Evolutionary conservation across 2,329 filamentous ascomycete genomes (phyloP).

Genomic region (Hymenoscyphus repandus): DNA sequence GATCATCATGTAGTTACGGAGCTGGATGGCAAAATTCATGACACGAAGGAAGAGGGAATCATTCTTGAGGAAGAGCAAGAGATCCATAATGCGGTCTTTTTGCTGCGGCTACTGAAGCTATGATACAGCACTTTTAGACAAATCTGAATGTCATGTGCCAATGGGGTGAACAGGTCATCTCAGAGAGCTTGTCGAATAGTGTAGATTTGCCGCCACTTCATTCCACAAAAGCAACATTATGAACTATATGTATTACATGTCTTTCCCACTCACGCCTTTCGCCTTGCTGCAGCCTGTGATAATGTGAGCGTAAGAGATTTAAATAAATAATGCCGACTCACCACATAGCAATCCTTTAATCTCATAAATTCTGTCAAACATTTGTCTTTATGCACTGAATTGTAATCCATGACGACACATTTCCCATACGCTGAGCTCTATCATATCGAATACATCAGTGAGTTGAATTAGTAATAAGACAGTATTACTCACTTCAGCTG

Average conservation of each 20-base stretch:
- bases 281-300: constrained; percentile 47
- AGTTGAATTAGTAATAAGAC: not conserved
- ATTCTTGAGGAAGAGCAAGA: constrained; percentile 83
- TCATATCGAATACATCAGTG: not conserved
- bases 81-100: constrained; percentile 74
- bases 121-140: constrained; percentile 35
- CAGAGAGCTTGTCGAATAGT: not conserved
- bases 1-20: constrained; percentile 62
- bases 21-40: constrained; percentile 48
- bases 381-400: constrained; percentile 84
- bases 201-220: constrained; percentile 5
- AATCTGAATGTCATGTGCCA: not conserved
- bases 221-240: not conserved
- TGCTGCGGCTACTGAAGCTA: constrained; percentile 70
- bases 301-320: constrained; percentile 9
- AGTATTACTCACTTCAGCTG: constrained; percentile 48
- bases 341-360: constrained; percentile 83
- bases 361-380: constrained; percentile 79
- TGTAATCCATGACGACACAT: constrained; percentile 87
- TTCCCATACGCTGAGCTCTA: constrained; percentile 84
- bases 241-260: not conserved
- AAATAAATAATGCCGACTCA: constrained; percentile 37
- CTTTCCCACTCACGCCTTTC: constrained; percentile 30
- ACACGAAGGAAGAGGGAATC: constrained; percentile 47
- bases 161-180: not conserved